phyloP scores from a whole-genome alignment of 179 eudicot species.

The Vitellaria paradoxa region DNA sequence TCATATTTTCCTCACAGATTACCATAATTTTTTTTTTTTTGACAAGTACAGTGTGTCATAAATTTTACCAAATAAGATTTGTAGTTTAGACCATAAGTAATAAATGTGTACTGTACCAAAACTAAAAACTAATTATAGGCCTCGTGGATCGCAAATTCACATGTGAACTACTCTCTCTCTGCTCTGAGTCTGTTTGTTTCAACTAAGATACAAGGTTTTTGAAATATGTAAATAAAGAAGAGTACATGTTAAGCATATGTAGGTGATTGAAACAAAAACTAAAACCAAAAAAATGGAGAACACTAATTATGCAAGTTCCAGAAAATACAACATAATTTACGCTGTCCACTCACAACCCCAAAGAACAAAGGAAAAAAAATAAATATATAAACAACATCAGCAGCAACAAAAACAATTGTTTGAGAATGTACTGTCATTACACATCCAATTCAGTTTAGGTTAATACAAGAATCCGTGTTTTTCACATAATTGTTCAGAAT shows the following conservation, averaged over 20 bases:
- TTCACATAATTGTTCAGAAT: not conserved
- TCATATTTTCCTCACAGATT: no score
- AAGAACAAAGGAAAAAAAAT: not conserved
- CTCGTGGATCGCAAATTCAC: not conserved
- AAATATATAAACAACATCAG: no score
- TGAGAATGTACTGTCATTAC: not conserved
- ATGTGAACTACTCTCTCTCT: no score
- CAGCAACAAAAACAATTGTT: no score
- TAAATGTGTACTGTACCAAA: not conserved
- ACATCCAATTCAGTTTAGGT: not conserved
- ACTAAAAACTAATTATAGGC: not conserved
- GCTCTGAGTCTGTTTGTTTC: no score
- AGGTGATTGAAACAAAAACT: not conserved
- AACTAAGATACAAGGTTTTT: no score
- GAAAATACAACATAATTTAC: not conserved
- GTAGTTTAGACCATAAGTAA: not conserved
- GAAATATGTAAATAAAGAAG: no score
- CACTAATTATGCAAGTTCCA: slow-evolving; percentile 1
- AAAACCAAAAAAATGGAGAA: not conserved
- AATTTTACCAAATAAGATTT: not conserved
- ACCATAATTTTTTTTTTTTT: no score
- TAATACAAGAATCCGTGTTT: not conserved
- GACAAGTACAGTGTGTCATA: no score
- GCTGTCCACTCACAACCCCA: not conserved
- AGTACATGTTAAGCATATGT: not conserved